Conservation (phyloP, 495 filamentous ascomycete genomes). For the Aeminium ludgeri region DNA sequence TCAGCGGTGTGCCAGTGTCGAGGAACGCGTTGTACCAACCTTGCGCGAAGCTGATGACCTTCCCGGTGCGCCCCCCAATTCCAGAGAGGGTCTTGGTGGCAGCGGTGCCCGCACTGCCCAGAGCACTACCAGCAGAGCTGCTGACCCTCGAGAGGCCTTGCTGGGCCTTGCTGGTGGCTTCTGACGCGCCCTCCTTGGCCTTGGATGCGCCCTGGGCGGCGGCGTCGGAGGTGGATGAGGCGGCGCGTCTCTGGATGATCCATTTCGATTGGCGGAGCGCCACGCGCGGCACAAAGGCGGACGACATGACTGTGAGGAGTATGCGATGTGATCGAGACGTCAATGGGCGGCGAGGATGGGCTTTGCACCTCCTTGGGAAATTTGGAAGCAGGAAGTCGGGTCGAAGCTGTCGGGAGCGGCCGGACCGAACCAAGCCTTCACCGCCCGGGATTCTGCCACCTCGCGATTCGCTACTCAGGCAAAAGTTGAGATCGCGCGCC, state of each 20-base stretch:
- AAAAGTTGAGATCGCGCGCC: not conserved
- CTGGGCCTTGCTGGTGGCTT: conserved; percentile 57
- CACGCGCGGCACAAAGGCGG: conserved; percentile 6
- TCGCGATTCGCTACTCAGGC: no score
- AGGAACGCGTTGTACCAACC: conserved; percentile 40
- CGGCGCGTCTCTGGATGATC: conserved; percentile 8
- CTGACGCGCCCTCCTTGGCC: conserved; percentile 46
- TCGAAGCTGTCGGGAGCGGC: no score
- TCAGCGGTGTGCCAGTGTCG: not conserved
- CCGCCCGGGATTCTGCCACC: no score
- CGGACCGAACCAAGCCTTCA: no score
- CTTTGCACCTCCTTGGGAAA: conserved; percentile 3
- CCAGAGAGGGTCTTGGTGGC: conserved; percentile 48
- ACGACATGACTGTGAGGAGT: conserved; percentile 5
- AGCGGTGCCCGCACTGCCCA: conserved; percentile 51
- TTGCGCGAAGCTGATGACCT: conserved; percentile 63
- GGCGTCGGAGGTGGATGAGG: conserved; percentile 42
- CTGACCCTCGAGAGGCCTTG: conserved; percentile 74
- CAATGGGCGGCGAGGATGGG: conserved; percentile 2
- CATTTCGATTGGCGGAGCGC: conserved; percentile 10
- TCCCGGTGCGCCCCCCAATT: conserved; percentile 73
- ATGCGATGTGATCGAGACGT: not conserved
- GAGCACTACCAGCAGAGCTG: conserved; percentile 59
- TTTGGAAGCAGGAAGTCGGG: not conserved
- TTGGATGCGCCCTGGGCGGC: conserved; percentile 41